These are phyloP conservation scores for Suillus placidus DNA, from an alignment of 768 basidiomycete species.

Conservation along the genomic window DNA sequence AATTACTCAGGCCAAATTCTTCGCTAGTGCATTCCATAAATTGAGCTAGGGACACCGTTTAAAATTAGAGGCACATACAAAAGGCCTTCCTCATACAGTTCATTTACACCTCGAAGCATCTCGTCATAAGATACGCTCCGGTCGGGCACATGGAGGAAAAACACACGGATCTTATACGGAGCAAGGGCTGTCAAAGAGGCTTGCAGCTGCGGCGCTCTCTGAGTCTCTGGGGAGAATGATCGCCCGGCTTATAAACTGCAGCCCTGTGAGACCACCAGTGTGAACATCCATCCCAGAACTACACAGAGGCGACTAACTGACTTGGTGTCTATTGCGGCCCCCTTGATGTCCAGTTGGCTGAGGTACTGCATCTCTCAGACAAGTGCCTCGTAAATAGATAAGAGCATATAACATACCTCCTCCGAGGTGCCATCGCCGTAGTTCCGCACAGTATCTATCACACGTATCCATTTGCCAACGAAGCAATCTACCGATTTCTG, in stretches of 20 bases:
- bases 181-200: slow-evolving; percentile 35
- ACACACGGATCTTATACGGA: slow-evolving; percentile 40
- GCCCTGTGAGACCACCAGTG: background rate
- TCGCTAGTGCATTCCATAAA: slow-evolving; percentile 7
- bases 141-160: slow-evolving; percentile 35
- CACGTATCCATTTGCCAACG: slow-evolving; percentile 6
- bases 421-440: slow-evolving; percentile 8
- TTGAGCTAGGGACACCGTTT: background rate
- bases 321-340: slow-evolving; percentile 42
- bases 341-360: slow-evolving; percentile 33
- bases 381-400: background rate
- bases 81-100: slow-evolving; percentile 24
- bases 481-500: slow-evolving; percentile 12
- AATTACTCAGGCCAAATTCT: slow-evolving; percentile 24
- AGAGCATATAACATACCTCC: background rate
- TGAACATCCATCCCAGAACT: background rate
- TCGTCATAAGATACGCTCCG: slow-evolving; percentile 20
- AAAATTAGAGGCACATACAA: slow-evolving; percentile 13
- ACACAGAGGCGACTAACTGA: slow-evolving; percentile 30
- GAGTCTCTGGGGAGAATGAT: slow-evolving; percentile 27
- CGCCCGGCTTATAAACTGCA: slow-evolving; percentile 8
- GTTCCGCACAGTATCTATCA: background rate
- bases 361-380: slow-evolving; percentile 23
- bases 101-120: slow-evolving; percentile 29
- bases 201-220: slow-evolving; percentile 30